These are phyloP conservation scores for Hyaloperonospora brassicae DNA, from an alignment of 352 stramenopile species.

Conservation along the genomic window DNA sequence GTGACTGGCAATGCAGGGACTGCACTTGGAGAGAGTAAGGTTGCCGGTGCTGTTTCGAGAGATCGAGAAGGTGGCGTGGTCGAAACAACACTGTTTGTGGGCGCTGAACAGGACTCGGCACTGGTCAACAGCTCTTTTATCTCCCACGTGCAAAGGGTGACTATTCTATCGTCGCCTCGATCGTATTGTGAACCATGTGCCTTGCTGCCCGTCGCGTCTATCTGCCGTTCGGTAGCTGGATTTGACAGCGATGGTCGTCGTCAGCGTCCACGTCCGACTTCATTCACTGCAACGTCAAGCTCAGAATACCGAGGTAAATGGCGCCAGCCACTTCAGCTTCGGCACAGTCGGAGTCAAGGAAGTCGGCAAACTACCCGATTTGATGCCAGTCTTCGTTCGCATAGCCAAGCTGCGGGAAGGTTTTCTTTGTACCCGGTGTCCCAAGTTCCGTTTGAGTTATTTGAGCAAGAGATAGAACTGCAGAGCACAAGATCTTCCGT, in stretches of 20 bases:
- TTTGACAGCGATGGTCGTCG: slow-evolving; percentile 5
- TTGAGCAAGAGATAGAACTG: slow-evolving; percentile 68
- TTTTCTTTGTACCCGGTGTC: slow-evolving; percentile 65
- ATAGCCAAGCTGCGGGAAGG: slow-evolving; percentile 21
- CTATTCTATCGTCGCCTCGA: slow-evolving; percentile 38
- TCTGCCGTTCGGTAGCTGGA: slow-evolving; percentile 12
- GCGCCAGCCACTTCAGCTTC: slow-evolving; percentile 13
- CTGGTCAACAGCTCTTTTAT: slow-evolving; percentile 41
- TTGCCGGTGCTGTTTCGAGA: slow-evolving; percentile 19
- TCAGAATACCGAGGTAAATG: slow-evolving; percentile 11
- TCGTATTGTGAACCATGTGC: slow-evolving; percentile 34
- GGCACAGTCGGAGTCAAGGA: slow-evolving; percentile 21
- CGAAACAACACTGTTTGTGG: slow-evolving; percentile 41
- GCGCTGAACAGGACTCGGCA: slow-evolving; percentile 41
- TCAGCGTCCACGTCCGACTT: slow-evolving; percentile 16
- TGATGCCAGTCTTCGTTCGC: slow-evolving; percentile 19
- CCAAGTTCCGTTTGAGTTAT: slow-evolving; percentile 68
- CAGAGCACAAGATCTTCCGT: slow-evolving; percentile 36
- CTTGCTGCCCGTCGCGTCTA: background rate
- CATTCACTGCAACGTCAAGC: slow-evolving; percentile 11
- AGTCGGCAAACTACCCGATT: slow-evolving; percentile 6
- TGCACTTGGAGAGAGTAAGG: slow-evolving; percentile 15
- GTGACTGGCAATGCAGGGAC: slow-evolving; percentile 5
- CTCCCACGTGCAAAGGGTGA: slow-evolving; percentile 36
- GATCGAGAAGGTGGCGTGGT: slow-evolving; percentile 14